Base-by-base conservation (phyloP, 352 stramenopile species). In the Phytophthora pini region DNA sequence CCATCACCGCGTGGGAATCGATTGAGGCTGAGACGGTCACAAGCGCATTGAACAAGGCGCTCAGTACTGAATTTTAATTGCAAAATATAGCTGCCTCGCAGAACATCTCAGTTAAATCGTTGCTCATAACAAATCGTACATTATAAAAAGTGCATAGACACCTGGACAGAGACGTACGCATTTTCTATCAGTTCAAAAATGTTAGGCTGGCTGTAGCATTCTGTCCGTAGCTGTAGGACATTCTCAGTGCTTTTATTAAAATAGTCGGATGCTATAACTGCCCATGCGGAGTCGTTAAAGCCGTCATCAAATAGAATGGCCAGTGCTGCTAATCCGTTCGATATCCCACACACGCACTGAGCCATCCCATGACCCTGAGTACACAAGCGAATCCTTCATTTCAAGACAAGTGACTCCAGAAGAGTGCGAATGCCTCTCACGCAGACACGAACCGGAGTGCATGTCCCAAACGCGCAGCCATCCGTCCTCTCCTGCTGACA, bases 401-500 rank as follows among this genome's bases (percentile, higher is more conserved):
- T 71, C 74, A 29, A 92, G 74, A 56, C 72, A 75, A 61, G 84
- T 89, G 10, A 95, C 75, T 9, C 87, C 80, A 32, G 85, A 88
- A 46, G 72, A 48, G 56, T 95, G 85, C 5, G 68, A 80, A 11
- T 63, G 47, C 39, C 78, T 76, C 17, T 93, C 77, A 5, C 84
- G 77, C 26, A 87, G 63, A 45, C 85, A 92, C 24, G 77, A 70
- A 15, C 87, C 87, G 7, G 87, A 92, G 62, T 92, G 84, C 70
- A 94, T 87, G 67, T 94, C 82, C 87, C 83, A 94, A 27, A 92
- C 74, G 26, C 82, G 80, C 24, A 95, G 34, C 59, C 61, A 78
- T 13, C 86, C 85, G 52, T 95, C 87, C 52, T 94, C 86, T 55
- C 85, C 80, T 24, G 77, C 84, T 0, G 87, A 95, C 11, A 95